Evolutionary conservation across 495 filamentous ascomycete species (phyloP).

Genomic region (Pseudotulostoma volvatum): DNA sequence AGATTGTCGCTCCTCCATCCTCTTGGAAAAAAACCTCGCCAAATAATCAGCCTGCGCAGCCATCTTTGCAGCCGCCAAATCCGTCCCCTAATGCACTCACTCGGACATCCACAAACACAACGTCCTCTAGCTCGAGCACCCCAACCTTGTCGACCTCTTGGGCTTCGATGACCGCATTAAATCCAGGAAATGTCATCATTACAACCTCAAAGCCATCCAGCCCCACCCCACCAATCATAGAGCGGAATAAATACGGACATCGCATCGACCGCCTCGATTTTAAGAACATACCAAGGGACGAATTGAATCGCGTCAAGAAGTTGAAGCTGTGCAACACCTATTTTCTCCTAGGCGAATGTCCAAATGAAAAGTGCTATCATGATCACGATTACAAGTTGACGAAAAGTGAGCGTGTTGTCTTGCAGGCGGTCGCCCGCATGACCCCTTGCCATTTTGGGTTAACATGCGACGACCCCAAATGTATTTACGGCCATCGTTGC

Average conservation of each 20-base stretch:
- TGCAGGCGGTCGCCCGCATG: slow-evolving; percentile 57
- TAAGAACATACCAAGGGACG: slow-evolving; percentile 38
- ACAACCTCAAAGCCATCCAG: slow-evolving; percentile 36
- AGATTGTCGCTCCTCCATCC: slow-evolving; percentile 32
- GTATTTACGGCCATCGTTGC: slow-evolving; percentile 68
- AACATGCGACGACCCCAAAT: slow-evolving; percentile 57
- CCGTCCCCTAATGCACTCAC: slow-evolving; percentile 22
- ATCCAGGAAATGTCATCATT: slow-evolving; percentile 22
- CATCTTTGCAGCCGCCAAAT: slow-evolving; percentile 21
- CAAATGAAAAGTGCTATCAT: slow-evolving; percentile 56
- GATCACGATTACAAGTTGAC: slow-evolving; percentile 57
- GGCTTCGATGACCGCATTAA: slow-evolving; percentile 19
- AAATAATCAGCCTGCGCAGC: slow-evolving; percentile 3
- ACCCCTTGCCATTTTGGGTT: slow-evolving; percentile 63
- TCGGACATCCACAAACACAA: slow-evolving; percentile 27
- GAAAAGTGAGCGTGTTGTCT: slow-evolving; percentile 45
- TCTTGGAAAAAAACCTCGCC: slow-evolving; percentile 18
- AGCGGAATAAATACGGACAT: slow-evolving; percentile 60
- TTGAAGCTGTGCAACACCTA: slow-evolving; percentile 79
- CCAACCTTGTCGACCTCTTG: slow-evolving; percentile 16
- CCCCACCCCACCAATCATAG: slow-evolving; percentile 34
- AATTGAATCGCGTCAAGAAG: slow-evolving; percentile 43
- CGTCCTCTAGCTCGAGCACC: slow-evolving; percentile 19
- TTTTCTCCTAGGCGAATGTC: slow-evolving; percentile 60
- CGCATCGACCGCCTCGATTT: slow-evolving; percentile 44